These are phyloP conservation scores for Botrytis deweyae DNA, from an alignment of 2,329 filamentous ascomycete species.

Conservation along the genomic window DNA sequence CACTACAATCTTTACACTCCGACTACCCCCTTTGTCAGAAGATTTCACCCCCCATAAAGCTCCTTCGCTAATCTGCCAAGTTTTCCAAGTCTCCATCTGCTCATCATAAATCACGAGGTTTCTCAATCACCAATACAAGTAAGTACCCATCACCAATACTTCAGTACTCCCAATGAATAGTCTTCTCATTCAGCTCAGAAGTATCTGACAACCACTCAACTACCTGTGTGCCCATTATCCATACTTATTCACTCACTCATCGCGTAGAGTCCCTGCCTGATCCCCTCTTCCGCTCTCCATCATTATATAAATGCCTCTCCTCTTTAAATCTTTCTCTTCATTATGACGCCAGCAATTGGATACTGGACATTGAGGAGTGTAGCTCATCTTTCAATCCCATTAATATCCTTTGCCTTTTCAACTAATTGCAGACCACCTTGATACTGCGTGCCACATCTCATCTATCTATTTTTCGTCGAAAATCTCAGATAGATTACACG, in stretches of 20 bases:
- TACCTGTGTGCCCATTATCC: not conserved
- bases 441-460: not conserved
- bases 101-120: not conserved
- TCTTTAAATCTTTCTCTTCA: not conserved
- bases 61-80: not conserved
- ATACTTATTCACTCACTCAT: not conserved
- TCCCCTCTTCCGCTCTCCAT: not conserved
- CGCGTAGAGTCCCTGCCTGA: not conserved
- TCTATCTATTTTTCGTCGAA: not conserved
- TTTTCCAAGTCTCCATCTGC: not conserved
- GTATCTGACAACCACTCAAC: not conserved
- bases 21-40: not conserved
- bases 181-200: not conserved
- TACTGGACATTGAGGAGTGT: not conserved
- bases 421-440: not conserved
- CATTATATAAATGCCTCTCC: not conserved
- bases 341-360: not conserved
- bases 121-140: not conserved
- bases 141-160: not conserved
- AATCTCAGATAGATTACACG: not conserved
- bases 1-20: not conserved
- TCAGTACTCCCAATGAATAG: not conserved
- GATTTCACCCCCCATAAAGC: not conserved
- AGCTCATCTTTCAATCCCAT: not conserved
- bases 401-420: not conserved